Evolutionary conservation across 768 basidiomycete species (phyloP).

Genomic region (Hericium erinaceus): DNA sequence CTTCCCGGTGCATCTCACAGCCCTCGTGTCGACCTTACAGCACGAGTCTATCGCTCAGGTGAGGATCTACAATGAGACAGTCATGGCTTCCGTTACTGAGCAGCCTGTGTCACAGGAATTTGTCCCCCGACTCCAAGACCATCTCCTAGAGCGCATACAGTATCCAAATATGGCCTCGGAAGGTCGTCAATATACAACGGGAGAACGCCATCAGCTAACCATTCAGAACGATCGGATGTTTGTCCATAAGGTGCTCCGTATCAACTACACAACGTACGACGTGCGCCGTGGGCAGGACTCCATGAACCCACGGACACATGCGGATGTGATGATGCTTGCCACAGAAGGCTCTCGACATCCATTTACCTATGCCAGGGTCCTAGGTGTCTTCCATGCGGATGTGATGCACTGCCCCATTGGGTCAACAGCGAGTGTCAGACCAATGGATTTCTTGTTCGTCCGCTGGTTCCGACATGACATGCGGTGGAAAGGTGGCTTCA

Average conservation of each 20-base stretch:
- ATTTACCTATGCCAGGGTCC: slow-evolving; percentile 24
- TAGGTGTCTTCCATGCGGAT: slow-evolving; percentile 21
- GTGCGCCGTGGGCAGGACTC: slow-evolving; percentile 9
- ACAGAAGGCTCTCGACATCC: slow-evolving; percentile 2
- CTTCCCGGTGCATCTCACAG: background rate
- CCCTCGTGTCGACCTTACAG: background rate
- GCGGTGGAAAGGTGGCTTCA: background rate
- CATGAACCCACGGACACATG: slow-evolving; percentile 13
- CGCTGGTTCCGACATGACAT: slow-evolving; percentile 18
- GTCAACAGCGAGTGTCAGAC: slow-evolving; percentile 5
- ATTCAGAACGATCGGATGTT: slow-evolving; percentile 15
- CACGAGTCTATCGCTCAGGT: background rate
- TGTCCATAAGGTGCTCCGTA: slow-evolving; percentile 8
- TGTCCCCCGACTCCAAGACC: background rate
- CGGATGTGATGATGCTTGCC: slow-evolving; percentile 17
- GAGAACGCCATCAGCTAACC: slow-evolving; percentile 4
- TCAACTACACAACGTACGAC: slow-evolving; percentile 20
- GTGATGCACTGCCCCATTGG: slow-evolving; percentile 10
- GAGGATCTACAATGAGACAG: background rate
- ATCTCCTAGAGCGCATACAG: background rate
- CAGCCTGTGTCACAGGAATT: background rate
- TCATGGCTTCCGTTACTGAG: background rate
- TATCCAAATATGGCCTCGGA: background rate
- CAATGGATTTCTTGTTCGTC: slow-evolving; percentile 27
- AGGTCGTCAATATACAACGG: slow-evolving; percentile 1